A percentile compares a stretch with the other conserved stretches of the same genome.
phyloP scores from a whole-genome alignment of 176 grass and related monocot genomes.

The Canna indica region DNA sequence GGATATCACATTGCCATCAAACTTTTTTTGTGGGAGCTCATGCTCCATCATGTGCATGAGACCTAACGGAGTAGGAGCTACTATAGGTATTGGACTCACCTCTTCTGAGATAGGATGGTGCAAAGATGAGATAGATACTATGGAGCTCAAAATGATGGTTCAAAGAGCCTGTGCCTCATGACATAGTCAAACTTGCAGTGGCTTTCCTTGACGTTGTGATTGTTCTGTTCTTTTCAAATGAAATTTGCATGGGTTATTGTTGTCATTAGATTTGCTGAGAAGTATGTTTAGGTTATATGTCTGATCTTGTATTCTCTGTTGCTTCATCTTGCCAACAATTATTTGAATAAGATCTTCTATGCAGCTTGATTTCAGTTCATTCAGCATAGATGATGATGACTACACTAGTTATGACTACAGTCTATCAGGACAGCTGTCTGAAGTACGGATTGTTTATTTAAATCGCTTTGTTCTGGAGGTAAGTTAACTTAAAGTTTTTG shows the following conservation, averaged over 20 bases:
- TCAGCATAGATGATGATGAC: conserved; percentile 72
- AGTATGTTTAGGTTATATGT: background rate
- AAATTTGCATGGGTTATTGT: background rate
- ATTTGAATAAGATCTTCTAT: conserved; percentile 12
- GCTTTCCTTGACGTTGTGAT: too few relatives aligned
- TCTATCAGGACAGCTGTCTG: conserved; percentile 73
- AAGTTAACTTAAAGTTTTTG: too few relatives aligned
- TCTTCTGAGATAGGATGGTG: too few relatives aligned
- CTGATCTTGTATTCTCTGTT: background rate
- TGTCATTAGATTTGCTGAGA: background rate
- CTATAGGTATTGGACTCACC: too few relatives aligned
- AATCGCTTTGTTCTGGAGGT: conserved; percentile 99
- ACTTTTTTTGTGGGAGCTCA: too few relatives aligned
- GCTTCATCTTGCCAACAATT: background rate
- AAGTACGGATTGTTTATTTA: conserved; percentile 98
- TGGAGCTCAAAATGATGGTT: too few relatives aligned
- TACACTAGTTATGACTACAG: conserved; percentile 92
- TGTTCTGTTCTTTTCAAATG: too few relatives aligned
- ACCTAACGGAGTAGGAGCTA: too few relatives aligned
- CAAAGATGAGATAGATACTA: too few relatives aligned
- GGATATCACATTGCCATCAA: too few relatives aligned
- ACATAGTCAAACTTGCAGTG: background rate
- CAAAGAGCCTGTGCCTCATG: too few relatives aligned
- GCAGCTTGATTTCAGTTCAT: conserved; percentile 91
- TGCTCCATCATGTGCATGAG: too few relatives aligned